Evolutionary conservation across 257 asterid species (phyloP).

Genomic region (Rubia yunnanensis): DNA sequence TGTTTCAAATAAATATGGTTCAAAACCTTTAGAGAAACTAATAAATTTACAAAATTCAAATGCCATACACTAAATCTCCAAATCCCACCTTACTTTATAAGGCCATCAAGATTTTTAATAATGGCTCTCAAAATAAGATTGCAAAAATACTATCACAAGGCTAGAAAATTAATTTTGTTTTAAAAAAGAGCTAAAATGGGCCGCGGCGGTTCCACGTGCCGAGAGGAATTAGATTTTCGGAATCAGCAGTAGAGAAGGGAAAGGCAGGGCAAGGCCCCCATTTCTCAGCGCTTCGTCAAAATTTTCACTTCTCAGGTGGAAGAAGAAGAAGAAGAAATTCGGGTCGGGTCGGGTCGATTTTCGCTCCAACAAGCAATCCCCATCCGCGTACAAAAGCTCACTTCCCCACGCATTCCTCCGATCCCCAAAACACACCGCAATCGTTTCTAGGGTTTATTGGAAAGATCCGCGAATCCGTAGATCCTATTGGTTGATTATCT

Average conservation of each 20-base stretch:
- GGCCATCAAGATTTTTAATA: too few relatives aligned
- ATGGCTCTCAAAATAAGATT: not conserved
- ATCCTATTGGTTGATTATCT: constrained; percentile 9
- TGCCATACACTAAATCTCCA: not conserved
- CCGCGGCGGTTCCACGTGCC: constrained; percentile 20
- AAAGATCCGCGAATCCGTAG: constrained; percentile 13
- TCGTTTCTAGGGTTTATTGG: constrained; percentile 18
- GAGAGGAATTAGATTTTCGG: not conserved
- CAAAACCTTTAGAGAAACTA: too few relatives aligned
- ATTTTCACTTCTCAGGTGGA: constrained; percentile 11
- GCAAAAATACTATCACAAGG: not conserved
- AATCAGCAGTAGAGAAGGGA: not conserved
- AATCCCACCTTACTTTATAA: not conserved
- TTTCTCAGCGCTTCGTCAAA: constrained; percentile 4
- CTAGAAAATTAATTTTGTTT: not conserved
- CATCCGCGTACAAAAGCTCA: constrained; percentile 12
- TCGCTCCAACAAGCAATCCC: constrained; percentile 7
- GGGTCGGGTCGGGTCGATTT: not conserved
- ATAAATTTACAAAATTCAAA: not conserved
- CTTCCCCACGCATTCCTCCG: constrained; percentile 19
- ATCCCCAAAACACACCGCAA: constrained; percentile 10
- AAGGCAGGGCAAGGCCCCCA: not conserved
- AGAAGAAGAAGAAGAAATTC: not conserved
- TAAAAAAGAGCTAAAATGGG: not conserved
- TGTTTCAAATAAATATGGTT: too few relatives aligned